A percentile compares a stretch with the other conserved stretches of the same genome.
Conservation (phyloP, 1,284 basidiomycete species). For the Boletus sp. region DNA sequence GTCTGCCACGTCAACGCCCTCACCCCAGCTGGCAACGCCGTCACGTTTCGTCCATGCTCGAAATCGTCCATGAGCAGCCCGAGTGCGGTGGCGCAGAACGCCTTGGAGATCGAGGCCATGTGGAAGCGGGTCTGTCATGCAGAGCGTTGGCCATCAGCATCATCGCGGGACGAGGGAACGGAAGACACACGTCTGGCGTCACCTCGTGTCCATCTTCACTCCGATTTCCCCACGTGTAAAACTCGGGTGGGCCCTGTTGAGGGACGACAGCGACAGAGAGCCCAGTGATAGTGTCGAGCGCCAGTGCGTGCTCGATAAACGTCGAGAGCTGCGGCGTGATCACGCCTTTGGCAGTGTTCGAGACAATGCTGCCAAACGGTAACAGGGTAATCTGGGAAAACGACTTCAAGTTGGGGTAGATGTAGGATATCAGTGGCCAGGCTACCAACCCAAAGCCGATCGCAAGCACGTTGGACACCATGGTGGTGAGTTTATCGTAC, state of each 20-base stretch:
- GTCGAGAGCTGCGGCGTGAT: conserved; percentile 24
- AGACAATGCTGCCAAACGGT: not conserved
- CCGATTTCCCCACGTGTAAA: conserved; percentile 29
- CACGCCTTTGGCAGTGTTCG: not conserved
- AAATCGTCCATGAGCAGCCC: conserved; percentile 48
- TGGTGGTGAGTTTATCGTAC: conserved; percentile 2
- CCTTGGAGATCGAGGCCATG: conserved; percentile 44
- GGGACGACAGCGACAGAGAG: conserved; percentile 29
- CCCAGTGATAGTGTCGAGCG: conserved; percentile 28
- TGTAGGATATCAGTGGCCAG: conserved; percentile 16
- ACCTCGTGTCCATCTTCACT: conserved; percentile 29
- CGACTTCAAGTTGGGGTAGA: conserved; percentile 2
- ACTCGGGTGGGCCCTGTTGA: conserved; percentile 25
- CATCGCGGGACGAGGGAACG: not conserved
- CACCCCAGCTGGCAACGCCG: conserved; percentile 38
- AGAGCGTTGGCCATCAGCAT: not conserved
- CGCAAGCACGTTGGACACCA: conserved; percentile 15
- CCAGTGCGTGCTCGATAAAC: conserved; percentile 25
- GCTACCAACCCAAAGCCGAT: conserved; percentile 16
- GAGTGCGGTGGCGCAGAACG: conserved; percentile 44
- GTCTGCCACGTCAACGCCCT: conserved; percentile 41
- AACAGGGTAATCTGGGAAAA: conserved; percentile 2
- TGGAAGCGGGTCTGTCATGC: conserved; percentile 42
- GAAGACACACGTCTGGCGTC: conserved; percentile 23
- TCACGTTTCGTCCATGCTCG: conserved; percentile 25